These are phyloP conservation scores for Gossypium mustelinum DNA, from an alignment of 345 rosid genomes.

Conservation along the genomic window DNA sequence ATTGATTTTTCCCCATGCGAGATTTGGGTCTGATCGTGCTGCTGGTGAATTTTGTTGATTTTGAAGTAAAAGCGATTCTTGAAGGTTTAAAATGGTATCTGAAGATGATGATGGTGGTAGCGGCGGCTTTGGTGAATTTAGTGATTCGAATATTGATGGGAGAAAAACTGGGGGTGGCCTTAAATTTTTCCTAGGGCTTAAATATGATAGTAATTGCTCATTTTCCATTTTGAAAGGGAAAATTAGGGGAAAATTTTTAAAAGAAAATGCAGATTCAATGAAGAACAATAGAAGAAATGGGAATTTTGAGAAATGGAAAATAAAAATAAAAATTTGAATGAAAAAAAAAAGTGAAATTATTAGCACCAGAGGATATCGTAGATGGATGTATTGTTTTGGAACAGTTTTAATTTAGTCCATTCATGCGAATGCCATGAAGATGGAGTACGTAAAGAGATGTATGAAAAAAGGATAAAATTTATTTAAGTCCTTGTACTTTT, in stretches of 20 bases:
- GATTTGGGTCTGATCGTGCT: slow-evolving; percentile 24
- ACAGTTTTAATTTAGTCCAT: not conserved
- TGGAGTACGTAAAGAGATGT: not conserved
- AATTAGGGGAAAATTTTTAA: not conserved
- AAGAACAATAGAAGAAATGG: no score
- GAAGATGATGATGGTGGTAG: slow-evolving; percentile 20
- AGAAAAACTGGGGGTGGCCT: not conserved
- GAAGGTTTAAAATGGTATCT: slow-evolving; percentile 1
- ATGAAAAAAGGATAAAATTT: not conserved
- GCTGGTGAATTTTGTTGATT: slow-evolving; percentile 15
- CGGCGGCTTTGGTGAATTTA: slow-evolving; percentile 21
- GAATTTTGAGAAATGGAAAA: no score
- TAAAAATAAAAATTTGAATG: no score
- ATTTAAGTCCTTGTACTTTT: no score
- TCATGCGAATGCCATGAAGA: not conserved
- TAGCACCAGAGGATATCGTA: not conserved
- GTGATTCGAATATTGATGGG: not conserved
- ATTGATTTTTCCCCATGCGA: slow-evolving; percentile 22
- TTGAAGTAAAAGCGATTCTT: slow-evolving; percentile 26
- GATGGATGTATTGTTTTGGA: not conserved
- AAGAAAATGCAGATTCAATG: not conserved
- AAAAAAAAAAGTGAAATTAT: no score
- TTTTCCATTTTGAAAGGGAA: not conserved
- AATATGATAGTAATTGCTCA: not conserved
- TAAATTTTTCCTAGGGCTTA: not conserved